Percentiles rank a stretch among this genome's conserved stretches.
These are phyloP conservation scores for Spathaspora arborariae DNA, from an alignment of 805 yeast genomes.

Conservation along the genomic window DNA sequence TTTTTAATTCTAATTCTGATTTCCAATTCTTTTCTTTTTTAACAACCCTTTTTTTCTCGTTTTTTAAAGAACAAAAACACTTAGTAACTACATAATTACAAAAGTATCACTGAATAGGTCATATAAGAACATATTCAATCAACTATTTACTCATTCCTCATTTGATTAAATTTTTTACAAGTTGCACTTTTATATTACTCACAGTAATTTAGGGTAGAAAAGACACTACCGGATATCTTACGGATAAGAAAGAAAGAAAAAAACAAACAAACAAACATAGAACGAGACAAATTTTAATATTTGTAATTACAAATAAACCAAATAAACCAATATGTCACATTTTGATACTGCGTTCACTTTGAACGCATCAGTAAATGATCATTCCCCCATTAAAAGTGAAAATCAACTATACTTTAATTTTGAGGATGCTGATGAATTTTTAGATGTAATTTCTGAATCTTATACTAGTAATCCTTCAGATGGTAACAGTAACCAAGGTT, in stretches of 20 bases:
- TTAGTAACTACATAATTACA: background rate
- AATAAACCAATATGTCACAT: background rate
- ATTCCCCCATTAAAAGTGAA: background rate
- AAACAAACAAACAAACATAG: no score
- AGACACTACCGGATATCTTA: background rate
- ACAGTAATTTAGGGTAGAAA: background rate
- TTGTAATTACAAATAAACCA: background rate
- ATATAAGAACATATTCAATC: background rate
- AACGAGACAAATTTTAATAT: background rate
- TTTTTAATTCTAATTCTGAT: background rate
- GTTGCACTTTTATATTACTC: background rate
- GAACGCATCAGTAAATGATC: background rate
- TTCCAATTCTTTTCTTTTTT: background rate
- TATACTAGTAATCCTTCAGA: slow-evolving; percentile 13
- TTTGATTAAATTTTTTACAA: no score
- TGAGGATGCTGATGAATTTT: slow-evolving; percentile 27
- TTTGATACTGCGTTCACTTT: background rate
- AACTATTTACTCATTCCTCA: no score
- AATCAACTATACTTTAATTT: slow-evolving; percentile 17
- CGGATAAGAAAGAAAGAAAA: no score
- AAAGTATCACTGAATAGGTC: background rate
- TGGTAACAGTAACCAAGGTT: slow-evolving; percentile 2
- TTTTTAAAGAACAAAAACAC: background rate
- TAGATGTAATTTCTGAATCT: slow-evolving; percentile 21
- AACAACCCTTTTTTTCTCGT: background rate